Base-by-base conservation (phyloP, 768 basidiomycete species). In the Kwoniella dendrophila region DNA sequence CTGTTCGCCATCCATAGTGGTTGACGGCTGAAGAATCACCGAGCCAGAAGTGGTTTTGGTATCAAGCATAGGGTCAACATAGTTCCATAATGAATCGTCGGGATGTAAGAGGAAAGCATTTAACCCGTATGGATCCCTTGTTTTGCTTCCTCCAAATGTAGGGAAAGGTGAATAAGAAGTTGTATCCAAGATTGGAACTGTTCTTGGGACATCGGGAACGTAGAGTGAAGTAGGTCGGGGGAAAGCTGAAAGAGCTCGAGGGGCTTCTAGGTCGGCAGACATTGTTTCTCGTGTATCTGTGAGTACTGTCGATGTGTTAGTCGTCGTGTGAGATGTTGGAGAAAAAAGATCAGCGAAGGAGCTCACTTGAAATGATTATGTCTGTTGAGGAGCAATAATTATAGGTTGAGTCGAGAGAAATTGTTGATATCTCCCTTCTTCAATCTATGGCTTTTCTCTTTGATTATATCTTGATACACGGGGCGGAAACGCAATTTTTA, bases 71-170 rank as follows among this genome's bases (percentile, higher is more conserved):
- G 69, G 64, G 41, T 64, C 63, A 53, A 70, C 49, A 47, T 70
- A 68, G 20, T 56, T 29, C 71, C 71, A 75, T 7, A 68, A 24
- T 27, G 55, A 44, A 33, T 72, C 71, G 20, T 64, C 69, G n/a
- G 75, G 73, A 58, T 70, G 75, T 5, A 76, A 57, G 12, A 76
- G 68, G 60, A 52, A 76, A 4, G 68, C 66, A 47, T 76, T 66
- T 22, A 76, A 60, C 10, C 69, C 71, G 51, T 69, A 70, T 3
- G 73, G 71, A 56, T 76, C 75, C n/a, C 69, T 20, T 26, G 48
- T 43, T 29, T 40, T 38, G 18, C 56, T 24, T 6, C 71, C 71
- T 7, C 67, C 64, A 44, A 75, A 69, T 16, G 62, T 59, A 3
- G 73, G 73, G 49, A 70, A 75, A 12, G 73, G 73, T 11, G 69